Conservation (phyloP, 257 asterid genomes). For the Nicotiana obtusifolia region DNA sequence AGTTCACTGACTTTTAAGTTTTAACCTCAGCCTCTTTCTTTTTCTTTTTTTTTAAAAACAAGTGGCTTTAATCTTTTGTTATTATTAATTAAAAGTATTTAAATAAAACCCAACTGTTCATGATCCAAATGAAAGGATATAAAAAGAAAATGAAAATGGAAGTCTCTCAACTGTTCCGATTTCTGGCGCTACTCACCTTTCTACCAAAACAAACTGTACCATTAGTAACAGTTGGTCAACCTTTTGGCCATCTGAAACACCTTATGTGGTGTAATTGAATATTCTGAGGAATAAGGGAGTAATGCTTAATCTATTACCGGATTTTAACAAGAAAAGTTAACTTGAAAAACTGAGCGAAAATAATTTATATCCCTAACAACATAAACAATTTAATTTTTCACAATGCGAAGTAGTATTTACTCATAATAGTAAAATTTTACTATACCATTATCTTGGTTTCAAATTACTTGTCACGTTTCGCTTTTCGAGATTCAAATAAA, state of each 20-base stretch:
- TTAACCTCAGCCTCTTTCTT: background rate
- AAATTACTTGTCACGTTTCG: too few relatives aligned
- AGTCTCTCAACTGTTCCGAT: background rate
- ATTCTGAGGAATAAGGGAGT: background rate
- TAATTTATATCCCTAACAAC: too few relatives aligned
- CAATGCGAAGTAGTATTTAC: background rate
- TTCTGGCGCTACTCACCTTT: background rate
- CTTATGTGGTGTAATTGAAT: background rate
- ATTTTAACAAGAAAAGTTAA: background rate
- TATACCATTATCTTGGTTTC: background rate
- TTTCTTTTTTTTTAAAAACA: background rate
- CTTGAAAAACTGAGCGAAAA: too few relatives aligned
- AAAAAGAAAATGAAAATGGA: background rate
- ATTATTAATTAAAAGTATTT: too few relatives aligned
- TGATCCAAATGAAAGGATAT: background rate
- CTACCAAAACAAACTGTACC: conserved; percentile 8
- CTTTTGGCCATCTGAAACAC: conserved; percentile 9
- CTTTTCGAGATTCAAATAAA: too few relatives aligned
- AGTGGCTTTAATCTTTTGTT: background rate
- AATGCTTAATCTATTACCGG: background rate
- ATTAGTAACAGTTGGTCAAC: background rate
- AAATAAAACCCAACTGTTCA: background rate
- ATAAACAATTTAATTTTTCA: too few relatives aligned
- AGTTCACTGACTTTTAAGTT: conserved; percentile 12
- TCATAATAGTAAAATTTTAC: too few relatives aligned